phyloP scores from a whole-genome alignment of 2,329 filamentous ascomycete species.

The Fusarium zealandicum region DNA sequence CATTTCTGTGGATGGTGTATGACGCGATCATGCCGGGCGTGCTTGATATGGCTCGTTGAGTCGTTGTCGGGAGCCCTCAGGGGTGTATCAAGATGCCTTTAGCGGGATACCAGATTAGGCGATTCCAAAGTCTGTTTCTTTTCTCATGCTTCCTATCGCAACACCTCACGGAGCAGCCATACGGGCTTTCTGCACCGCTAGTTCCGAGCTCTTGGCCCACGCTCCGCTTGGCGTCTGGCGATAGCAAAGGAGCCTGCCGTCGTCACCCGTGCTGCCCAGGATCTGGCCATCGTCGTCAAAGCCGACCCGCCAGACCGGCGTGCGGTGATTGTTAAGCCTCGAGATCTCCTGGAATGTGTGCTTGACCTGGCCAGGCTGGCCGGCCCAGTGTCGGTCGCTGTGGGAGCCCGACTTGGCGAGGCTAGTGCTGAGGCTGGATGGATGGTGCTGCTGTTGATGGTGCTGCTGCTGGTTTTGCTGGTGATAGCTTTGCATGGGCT shows the following conservation, averaged over 20 bases:
- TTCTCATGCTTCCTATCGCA: background rate
- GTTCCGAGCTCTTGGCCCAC: constrained; percentile 67
- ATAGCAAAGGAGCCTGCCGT: constrained; percentile 71
- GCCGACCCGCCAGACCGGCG: constrained; percentile 77
- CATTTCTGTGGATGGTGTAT: too few species aligned
- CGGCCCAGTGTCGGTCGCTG: constrained; percentile 60
- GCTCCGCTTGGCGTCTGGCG: constrained; percentile 64
- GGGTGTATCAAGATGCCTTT: too few species aligned
- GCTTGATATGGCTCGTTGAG: too few species aligned
- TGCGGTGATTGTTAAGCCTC: constrained; percentile 70
- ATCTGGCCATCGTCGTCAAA: constrained; percentile 77
- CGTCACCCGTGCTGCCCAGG: constrained; percentile 77
- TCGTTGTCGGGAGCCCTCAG: too few species aligned
- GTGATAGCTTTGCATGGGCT: constrained; percentile 35
- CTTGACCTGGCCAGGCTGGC: constrained; percentile 69
- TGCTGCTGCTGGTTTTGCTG: constrained; percentile 46
- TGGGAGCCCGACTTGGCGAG: constrained; percentile 57
- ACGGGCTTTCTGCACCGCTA: constrained; percentile 63
- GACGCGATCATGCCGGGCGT: too few species aligned
- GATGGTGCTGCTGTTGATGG: constrained; percentile 46
- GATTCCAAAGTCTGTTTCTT: too few species aligned
- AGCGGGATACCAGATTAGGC: too few species aligned
- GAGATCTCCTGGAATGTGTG: constrained; percentile 71
- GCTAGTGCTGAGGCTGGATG: constrained; percentile 60
- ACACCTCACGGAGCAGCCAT: constrained; percentile 54